A percentile compares a stretch with the other conserved stretches of the same genome.
Evolutionary conservation across 208 protist species (phyloP).

Genomic region (Trypanosoma scelopori): DNA sequence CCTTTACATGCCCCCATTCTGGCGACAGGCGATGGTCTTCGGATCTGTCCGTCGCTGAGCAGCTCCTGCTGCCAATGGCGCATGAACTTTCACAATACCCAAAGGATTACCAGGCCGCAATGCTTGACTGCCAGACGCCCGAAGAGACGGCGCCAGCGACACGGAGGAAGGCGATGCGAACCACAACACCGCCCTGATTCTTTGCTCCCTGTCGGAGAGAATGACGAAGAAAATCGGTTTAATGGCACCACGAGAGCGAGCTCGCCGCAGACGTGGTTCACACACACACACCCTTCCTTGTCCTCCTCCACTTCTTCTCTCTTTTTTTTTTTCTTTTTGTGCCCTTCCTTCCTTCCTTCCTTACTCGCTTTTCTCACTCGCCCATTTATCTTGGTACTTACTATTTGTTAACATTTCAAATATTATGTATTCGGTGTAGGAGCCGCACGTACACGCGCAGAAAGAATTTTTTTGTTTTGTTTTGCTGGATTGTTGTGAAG

Average conservation of each 20-base stretch:
- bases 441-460: no score
- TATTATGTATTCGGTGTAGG: no score
- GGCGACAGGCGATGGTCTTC: neutral
- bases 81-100: slow-evolving; percentile 57
- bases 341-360: slow-evolving; percentile 8
- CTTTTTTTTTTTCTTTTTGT: slow-evolving; percentile 19
- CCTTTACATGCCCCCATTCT: neutral
- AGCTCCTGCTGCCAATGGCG: slow-evolving; percentile 59
- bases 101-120: slow-evolving; percentile 47
- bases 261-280: no score
- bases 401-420: neutral
- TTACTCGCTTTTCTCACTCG: slow-evolving; percentile 1
- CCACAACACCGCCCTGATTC: no score
- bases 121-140: slow-evolving; percentile 11
- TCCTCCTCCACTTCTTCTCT: neutral
- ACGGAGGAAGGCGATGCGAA: no score
- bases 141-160: neutral
- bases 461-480: no score
- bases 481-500: no score
- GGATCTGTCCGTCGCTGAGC: slow-evolving; percentile 17
- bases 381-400: neutral
- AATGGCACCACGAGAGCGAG: no score
- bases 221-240: no score
- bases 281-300: no score
- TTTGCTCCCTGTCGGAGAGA: no score